Base-by-base conservation (phyloP, 1,284 basidiomycete species). In the Cutaneotrichosporon arboriforme region DNA sequence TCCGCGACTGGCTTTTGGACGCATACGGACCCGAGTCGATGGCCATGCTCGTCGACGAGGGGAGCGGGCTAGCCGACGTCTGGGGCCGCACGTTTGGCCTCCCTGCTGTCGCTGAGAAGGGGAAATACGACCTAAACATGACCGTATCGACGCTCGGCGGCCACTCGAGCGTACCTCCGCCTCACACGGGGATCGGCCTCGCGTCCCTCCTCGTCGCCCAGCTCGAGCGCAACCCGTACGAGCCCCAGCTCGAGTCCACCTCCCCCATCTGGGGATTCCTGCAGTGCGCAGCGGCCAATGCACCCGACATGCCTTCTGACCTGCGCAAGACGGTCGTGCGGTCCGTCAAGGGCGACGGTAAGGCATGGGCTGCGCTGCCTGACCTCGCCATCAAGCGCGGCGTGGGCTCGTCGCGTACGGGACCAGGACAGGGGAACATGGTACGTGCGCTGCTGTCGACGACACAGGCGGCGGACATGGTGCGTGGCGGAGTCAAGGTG, bases 111-210 rank as follows among this genome's bases (percentile, higher is more conserved):
- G 66, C 62, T 17, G 73, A 75, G 65, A 73, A 75, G 55, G 72
- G 73, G 1, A 52, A 59, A 7, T 55, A 68, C 44, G 72, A 71
- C 52, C 62, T 74, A 44, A 49, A 54, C 61, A 67, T 76, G 26
- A 61, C 68, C 1, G 68, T 77, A 5, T 68, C 66, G 8, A 73
- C 71, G 14, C 57, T 62, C 36, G 74, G 74, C 21, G 73, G 73
- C 7, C 78, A 79, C 61, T 77, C 76, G 15, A 76, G 73, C 4
- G 67, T 74, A 2, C 77, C 78, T 1, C 75, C 74, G 1, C 56
- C 58, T 10, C 78, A 78, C 61, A 78, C 76, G 2, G 70, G 72
- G 12, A 78, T 79, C 46, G 78, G 77, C 8, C 64, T 77, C 53
- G 69, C 77, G 56, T 58, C 71, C 0, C 61, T 67, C 31, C 62